Conservation (phyloP, 2,329 filamentous ascomycete genomes). For the Conoideocrella luteorostrata region DNA sequence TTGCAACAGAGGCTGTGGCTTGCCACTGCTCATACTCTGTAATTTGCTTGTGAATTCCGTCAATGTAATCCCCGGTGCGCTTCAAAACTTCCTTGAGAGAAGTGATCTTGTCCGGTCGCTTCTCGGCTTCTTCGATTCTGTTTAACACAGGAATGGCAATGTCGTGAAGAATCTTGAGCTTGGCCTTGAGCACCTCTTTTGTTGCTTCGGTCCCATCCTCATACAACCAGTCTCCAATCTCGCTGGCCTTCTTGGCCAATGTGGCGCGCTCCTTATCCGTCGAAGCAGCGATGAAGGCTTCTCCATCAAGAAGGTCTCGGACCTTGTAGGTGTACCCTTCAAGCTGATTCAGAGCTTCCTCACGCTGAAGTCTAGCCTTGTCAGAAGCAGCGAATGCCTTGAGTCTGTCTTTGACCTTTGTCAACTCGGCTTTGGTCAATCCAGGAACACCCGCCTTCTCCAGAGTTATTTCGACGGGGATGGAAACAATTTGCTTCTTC, state of each 20-base stretch:
- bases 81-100: constrained; percentile 64
- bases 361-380: constrained; percentile 64
- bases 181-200: constrained; percentile 67
- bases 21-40: constrained; percentile 58
- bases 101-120: constrained; percentile 64
- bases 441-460: constrained; percentile 44
- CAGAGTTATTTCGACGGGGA: constrained; percentile 44
- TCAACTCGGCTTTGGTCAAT: constrained; percentile 42
- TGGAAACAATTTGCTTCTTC: constrained; percentile 51
- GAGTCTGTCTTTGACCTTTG: constrained; percentile 61
- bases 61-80: constrained; percentile 63
- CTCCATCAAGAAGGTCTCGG: constrained; percentile 73
- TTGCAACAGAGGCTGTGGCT: constrained; percentile 34
- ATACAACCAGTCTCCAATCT: constrained; percentile 84
- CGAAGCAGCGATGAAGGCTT: constrained; percentile 65
- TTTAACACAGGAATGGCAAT: constrained; percentile 72
- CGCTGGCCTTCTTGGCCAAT: constrained; percentile 62
- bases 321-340: constrained; percentile 88
- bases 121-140: constrained; percentile 64
- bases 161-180: constrained; percentile 68
- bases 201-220: constrained; percentile 72
- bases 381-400: constrained; percentile 84
- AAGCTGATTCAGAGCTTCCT: constrained; percentile 87
- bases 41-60: constrained; percentile 64
- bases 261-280: constrained; percentile 59